Conservation (phyloP, 2,329 filamentous ascomycete genomes). For the Fusarium sp. region DNA sequence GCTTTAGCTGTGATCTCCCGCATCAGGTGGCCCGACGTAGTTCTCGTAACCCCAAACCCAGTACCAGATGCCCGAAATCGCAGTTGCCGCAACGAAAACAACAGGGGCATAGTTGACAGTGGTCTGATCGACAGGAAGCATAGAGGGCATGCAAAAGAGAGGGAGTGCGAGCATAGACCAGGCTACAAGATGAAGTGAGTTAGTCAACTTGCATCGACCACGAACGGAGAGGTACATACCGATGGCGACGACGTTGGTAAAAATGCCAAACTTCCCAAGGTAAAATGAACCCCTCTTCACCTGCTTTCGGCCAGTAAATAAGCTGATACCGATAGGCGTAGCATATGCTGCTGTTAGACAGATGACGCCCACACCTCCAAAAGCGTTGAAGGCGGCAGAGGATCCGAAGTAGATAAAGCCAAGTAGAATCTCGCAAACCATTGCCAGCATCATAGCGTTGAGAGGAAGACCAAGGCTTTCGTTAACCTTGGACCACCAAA, state of each 20-base stretch:
- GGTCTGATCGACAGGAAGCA: not conserved
- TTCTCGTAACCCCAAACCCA: conserved; percentile 26
- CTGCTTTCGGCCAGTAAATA: conserved; percentile 3
- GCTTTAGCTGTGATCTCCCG: not conserved
- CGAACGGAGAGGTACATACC: conserved; percentile 2
- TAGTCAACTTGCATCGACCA: not conserved
- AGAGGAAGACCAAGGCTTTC: conserved; percentile 1
- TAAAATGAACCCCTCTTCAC: conserved; percentile 7
- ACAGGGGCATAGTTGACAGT: conserved; percentile 22
- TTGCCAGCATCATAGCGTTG: conserved; percentile 19
- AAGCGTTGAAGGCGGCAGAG: conserved; percentile 13
- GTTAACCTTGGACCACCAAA: conserved; percentile 11
- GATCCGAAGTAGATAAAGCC: conserved; percentile 23
- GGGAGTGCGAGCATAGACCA: conserved; percentile 21
- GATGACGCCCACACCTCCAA: conserved; percentile 9
- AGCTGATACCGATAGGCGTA: conserved; percentile 11
- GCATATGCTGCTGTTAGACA: conserved; percentile 16
- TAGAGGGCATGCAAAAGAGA: conserved; percentile 22
- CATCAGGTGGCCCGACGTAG: conserved; percentile 2
- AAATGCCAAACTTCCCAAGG: conserved; percentile 4
- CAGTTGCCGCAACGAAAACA: conserved; percentile 9
- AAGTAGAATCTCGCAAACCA: conserved; percentile 2
- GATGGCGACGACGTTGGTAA: conserved; percentile 4
- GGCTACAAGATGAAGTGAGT: not conserved
- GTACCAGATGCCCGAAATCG: conserved; percentile 18